A percentile compares a stretch with the other conserved stretches of the same genome.
phyloP scores from a whole-genome alignment of 768 basidiomycete genomes.

The Roridomyces roridus region DNA sequence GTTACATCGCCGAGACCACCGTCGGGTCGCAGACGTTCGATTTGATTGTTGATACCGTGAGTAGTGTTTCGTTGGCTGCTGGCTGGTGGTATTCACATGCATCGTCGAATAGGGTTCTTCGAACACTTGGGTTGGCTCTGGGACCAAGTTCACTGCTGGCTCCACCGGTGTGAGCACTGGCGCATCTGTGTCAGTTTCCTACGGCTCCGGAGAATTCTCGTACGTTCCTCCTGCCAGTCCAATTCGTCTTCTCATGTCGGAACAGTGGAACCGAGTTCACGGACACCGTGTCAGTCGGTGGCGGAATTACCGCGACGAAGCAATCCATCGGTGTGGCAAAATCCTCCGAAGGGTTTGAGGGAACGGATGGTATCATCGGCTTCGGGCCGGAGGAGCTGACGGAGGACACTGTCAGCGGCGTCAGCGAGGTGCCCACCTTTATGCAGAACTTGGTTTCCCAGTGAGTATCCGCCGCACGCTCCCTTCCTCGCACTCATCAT shows the following conservation, averaged over 20 bases:
- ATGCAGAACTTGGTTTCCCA: background rate
- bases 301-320: background rate
- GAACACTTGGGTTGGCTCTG: conserved; percentile 2
- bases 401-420: conserved; percentile 1
- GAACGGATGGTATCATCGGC: conserved; percentile 7
- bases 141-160: background rate
- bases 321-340: background rate
- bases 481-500: background rate
- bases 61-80: background rate
- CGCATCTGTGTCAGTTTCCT: background rate
- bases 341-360: background rate
- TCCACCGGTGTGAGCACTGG: conserved; percentile 2
- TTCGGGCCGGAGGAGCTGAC: conserved; percentile 1
- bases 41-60: conserved; percentile 5
- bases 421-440: background rate
- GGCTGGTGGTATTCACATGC: background rate
- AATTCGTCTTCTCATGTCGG: background rate
- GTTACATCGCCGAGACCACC: background rate
- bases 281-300: background rate
- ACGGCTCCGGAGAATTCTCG: conserved; percentile 1
- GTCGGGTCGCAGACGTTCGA: conserved; percentile 7
- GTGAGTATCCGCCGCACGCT: background rate
- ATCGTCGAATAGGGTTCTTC: background rate
- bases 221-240: background rate
- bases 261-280: conserved; percentile 4